Base-by-base conservation (phyloP, 2,329 filamentous ascomycete species). In the Metarhizium robertsii region DNA sequence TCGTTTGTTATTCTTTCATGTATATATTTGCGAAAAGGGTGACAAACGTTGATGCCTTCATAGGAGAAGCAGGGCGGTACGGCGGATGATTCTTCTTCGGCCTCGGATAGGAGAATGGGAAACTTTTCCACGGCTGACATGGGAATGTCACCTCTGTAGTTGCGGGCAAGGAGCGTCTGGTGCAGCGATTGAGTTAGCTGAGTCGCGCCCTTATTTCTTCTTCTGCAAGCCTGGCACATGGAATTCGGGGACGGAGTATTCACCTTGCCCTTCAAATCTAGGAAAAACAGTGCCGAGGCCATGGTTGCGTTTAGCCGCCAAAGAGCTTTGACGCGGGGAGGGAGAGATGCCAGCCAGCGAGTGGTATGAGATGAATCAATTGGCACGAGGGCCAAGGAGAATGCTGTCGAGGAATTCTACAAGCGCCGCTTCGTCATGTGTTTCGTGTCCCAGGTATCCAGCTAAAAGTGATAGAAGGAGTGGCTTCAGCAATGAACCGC, bases 121-220 rank as follows among this genome's bases (percentile, higher is more conserved):
- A 99, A 99, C 73, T 95, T 95, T 75, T 99, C 94, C 66, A 99
- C 94, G 40, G 94, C 94, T 57, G 91, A 95, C 94, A 99, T 97
- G 73, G 94, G 94, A 62, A 99, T 95, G 67, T 99, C 94, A 72
- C 94, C 94, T 71, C 94, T 85, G 74, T 99, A 99, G 78, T 99
- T 99, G 69, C 94, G 90, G 73, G 94, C 94, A 68, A 99, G 82
- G 65, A 99, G 92, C 78, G 94, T 97, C 92, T 96, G 48, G 34
- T 14, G 71, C 56, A 13, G 45, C 54, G n/a, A 54, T 58, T 40
- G 53, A 56, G 34, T 11, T 52, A 63, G 48, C 8, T 6, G 25
- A 29, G 13, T 14, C 16, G 6, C 5, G 45, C 4, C 11, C 20
- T 48, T 48, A 4, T 48, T 16, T 45, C 13, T 20, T 20, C n/a